Conservation (phyloP, 176 grass and related monocot species). For the Eremochloa ophiuroides region DNA sequence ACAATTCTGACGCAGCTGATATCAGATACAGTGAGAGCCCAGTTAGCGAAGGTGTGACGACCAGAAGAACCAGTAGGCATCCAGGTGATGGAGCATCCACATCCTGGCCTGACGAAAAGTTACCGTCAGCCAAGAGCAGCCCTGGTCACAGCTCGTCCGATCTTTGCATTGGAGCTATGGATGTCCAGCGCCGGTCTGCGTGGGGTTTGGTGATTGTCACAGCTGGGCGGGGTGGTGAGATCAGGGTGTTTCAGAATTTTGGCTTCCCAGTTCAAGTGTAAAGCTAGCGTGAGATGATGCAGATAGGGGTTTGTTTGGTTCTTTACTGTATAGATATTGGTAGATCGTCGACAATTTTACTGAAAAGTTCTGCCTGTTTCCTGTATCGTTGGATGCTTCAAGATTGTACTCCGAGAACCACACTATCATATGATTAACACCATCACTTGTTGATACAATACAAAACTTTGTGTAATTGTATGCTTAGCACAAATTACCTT, state of each 20-base stretch:
- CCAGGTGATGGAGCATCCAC: constrained; percentile 12
- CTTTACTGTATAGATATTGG: constrained; percentile 47
- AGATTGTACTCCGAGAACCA: constrained; percentile 15
- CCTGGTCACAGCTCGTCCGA: constrained; percentile 46
- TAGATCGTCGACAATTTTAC: constrained; percentile 2
- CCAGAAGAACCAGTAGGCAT: neutral
- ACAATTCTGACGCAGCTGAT: constrained; percentile 23
- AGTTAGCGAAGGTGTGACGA: neutral
- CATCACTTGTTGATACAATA: constrained; percentile 26
- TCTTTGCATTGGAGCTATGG: constrained; percentile 49
- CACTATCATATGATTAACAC: constrained; percentile 17
- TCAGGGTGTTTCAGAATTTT: constrained; percentile 93
- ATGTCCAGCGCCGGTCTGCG: constrained; percentile 48
- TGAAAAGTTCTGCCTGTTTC: neutral
- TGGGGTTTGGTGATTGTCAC: constrained; percentile 98
- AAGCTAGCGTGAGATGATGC: constrained; percentile 23
- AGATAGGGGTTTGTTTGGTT: constrained; percentile 14
- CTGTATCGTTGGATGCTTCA: neutral
- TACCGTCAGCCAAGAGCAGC: constrained; percentile 41
- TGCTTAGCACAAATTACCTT: constrained; percentile 12
- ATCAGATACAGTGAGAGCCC: constrained; percentile 22
- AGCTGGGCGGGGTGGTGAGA: constrained; percentile 62
- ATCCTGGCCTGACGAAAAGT: constrained; percentile 50
- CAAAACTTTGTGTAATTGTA: constrained; percentile 9
- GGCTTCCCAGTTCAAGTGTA: constrained; percentile 88